Base-by-base conservation (phyloP, 106 monocot species). In the Dactylorhiza incarnata region DNA sequence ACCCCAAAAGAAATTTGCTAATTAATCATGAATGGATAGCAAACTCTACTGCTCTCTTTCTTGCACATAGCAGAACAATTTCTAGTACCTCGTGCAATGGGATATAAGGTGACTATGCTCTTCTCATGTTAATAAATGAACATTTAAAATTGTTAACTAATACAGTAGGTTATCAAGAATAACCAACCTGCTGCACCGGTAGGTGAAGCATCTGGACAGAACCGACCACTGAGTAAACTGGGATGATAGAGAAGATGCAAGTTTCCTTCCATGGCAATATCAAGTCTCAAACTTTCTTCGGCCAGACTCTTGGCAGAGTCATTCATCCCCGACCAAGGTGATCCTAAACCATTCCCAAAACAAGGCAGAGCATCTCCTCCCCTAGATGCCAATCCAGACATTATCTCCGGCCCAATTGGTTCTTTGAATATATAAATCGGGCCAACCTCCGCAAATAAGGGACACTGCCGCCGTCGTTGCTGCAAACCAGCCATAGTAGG, bases 381-480 rank as follows among this genome's bases (percentile, higher is more conserved):
- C 71, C 94, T 87, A 14, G 73, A 74, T 69, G 99, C 89, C 79
- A 94, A 78, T 45, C 87, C 80, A 45, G 50, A 47, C 94, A 99
- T 99, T 56, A 82, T 86, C 53, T 99, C 99, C 25, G 83, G 52
- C 20, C 99, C 99, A 68, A 94, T 88, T 5, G 94, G 85, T 56
- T 99, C 99, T 82, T 90, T 99, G 76, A 99, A 99, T 25, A 94
- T 92, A 80, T 99, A 99, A 48, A 99, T 70, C 47, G 99, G 89
- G 2, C 94, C 99, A 94, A 99, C 88, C 78, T 99, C 99, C n/a
- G 99, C 99, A 89, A 99, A 99, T 67, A 99, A 79, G 8, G 99
- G 94, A 37, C 99, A 99, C 52, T 94, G 94, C n/a, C 99, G 76
- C 12, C 94, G 52, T 37, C 94, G 76, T 46, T 89, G 77, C 81